Evolutionary conservation across 331 rosid species (phyloP), one percentile per base, ranked within the genome.

Genomic region (Quercus tomentella): DNA sequence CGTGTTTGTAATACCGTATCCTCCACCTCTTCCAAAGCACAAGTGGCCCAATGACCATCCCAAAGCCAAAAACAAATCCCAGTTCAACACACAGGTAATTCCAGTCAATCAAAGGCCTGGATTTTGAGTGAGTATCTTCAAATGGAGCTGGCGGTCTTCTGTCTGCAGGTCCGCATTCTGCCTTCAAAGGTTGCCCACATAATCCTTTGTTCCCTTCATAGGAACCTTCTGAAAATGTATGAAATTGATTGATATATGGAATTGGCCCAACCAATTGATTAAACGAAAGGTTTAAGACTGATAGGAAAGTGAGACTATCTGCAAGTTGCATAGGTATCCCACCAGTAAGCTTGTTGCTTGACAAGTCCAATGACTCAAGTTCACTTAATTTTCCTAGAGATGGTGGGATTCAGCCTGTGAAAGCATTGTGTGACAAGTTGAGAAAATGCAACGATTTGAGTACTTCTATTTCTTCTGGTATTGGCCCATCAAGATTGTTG

Each of bases 351-450:
- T 54, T 15, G 67, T 77, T 77, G 18, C 43, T 35, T 55, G 82
- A 70, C 4, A 56, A 28, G 30, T 78, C 82, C 0, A 57, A 51
- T 25, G 76, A 70, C 71, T 70, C 76, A 0, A 78, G 69, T 12
- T 57, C 0, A 5, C n/a, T 25, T 77, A 72, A 79, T 15, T 79
- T 61, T 23, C 82, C 77, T 1, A 72, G 0, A 30, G 82, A 72
- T 12, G 55, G 35, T 25, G 73, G 65, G 15, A 79, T 71, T 12
- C 22, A 1, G 2, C 63, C 15, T 0, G 41, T 26, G 7, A 71
- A 58, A 43, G 65, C 25, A 30, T 79, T 72, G 1, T 18, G 23
- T 14, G 77, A 79, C 73, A 79, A 60, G 63, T 79, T 71, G 63
- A 79, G 72, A 14, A 0, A 0, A 20, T 28, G 5, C 2, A 61